Percentiles rank a stretch among this genome's conserved stretches.
These are phyloP conservation scores for Aspergillus wentii DNA, from an alignment of 495 filamentous ascomycete species.

Conservation along the genomic window DNA sequence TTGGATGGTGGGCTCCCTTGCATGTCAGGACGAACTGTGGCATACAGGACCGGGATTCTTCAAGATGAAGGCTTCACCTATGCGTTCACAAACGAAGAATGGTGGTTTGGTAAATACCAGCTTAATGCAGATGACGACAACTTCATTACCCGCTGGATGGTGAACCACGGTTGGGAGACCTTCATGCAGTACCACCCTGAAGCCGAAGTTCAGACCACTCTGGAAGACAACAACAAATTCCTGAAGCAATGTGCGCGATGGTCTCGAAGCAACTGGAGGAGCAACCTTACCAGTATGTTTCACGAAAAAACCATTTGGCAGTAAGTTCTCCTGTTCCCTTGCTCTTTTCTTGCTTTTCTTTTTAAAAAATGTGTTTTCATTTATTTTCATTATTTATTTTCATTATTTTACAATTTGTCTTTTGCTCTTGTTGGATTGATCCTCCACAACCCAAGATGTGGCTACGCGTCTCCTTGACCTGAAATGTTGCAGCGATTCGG, in stretches of 20 bases:
- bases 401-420: too few relatives aligned
- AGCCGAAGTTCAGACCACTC: conserved; percentile 68
- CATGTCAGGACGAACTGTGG: conserved; percentile 81
- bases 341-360: conserved; percentile 6
- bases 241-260: conserved; percentile 75
- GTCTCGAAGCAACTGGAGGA: conserved; percentile 78
- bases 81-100: conserved; percentile 67
- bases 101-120: conserved; percentile 61
- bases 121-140: conserved; percentile 84
- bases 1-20: conserved; percentile 84
- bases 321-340: conserved; percentile 44
- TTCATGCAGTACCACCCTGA: conserved; percentile 71
- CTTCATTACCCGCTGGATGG: conserved; percentile 76
- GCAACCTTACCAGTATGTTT: conserved; percentile 73
- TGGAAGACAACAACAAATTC: conserved; percentile 70
- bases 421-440: too few relatives aligned
- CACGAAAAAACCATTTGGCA: conserved; percentile 63
- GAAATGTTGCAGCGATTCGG: too few relatives aligned
- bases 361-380: too few relatives aligned
- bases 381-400: too few relatives aligned
- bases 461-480: too few relatives aligned
- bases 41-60: conserved; percentile 77
- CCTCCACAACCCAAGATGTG: too few relatives aligned
- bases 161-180: conserved; percentile 70
- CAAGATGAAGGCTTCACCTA: conserved; percentile 68